Evolutionary conservation across 345 rosid genomes (phyloP), one percentile per base, ranked within the genome.

Genomic region (Alliaria petiolata): DNA sequence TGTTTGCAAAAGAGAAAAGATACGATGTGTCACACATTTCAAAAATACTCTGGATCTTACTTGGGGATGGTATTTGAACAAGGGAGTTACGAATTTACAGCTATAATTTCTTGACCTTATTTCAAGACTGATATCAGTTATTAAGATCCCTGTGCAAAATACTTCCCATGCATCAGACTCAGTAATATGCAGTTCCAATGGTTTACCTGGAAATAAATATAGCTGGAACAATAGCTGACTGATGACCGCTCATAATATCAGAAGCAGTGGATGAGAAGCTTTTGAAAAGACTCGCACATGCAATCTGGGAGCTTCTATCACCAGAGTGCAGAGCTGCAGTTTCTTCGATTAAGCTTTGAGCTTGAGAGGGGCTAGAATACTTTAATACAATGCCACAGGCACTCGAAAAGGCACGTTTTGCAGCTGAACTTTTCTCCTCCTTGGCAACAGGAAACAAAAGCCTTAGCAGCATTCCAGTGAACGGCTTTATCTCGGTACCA

Each of bases 381-480:
- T 93, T 93, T 83, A 93, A 78, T 65, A 89, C 83, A 51, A 82
- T 52, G 60, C 87, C 91, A 81, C 97, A 93, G 25, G 98, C 90
- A 79, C 86, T 82, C 72, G 97, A 87, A 76, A 90, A 93, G n/a
- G 98, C 89, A 81, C 96, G 96, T 76, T 89, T 93, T 51, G 84
- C 87, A 8, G 83, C 85, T 63, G 82, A 68, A 76, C 97, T 91
- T 88, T 75, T 91, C 83, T 91, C 97, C 71, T 89, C 92, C 79
- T 17, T 85, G 31, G 85, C 96, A 62, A 83, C 97, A 61, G 91
- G 93, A 84, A 93, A 86, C 72, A 93, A 79, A 34, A 84, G 80
- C 83, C 81, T 85, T 65, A 82, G 76, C 64, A 89, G 81, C 83
- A 74, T 86, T 83, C 76, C 86, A 55, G 91, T 76, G 79, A 80